Base-by-base conservation (phyloP, 345 rosid genomes). In the Punica granatum region DNA sequence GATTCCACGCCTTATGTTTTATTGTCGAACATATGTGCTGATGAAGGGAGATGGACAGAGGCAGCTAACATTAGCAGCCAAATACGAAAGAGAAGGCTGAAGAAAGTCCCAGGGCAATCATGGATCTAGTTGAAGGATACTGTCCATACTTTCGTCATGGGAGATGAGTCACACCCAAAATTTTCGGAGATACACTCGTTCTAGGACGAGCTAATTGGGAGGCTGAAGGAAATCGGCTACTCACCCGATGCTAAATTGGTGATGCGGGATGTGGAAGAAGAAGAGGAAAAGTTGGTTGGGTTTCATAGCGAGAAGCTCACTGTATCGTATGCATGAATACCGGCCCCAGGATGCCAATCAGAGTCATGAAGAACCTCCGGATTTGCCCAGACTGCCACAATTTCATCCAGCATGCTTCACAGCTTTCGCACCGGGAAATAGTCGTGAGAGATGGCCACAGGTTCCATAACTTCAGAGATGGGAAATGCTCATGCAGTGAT, bases 41-140 rank as follows among this genome's bases (percentile, higher is more conserved):
- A 64, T 32, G 79, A 73, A 70, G 69, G 66, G 30, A 68, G 66
- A 63, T 85, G 87, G 87, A 75, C 77, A 65, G 78, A 76, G 63
- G 82, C 80, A 23, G 80, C 81, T 49, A 46, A 71, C 14, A 36
- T 76, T 35, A 83, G 87, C 71, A 67, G 64, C 23, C 53, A 75
- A 60, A 83, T 85, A 85, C 78, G 43, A 53, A 69, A 66, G 31
- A 73, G 75, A 71, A 72, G 74, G 31, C 74, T 85, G 71, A 72
- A 49, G 25, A 85, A 79, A 68, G 64, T 71, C 46, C 83, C 87
- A 2, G 87, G 87, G 54, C 81, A 81, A 60, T 85, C 90, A 33
- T 85, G 87, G 90, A 77, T 85, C 63, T 74, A 77, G 48, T 74
- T 80, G 59, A 82, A 77, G 68, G 69, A 75, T 58, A 69, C 42